A percentile compares a stretch with the other conserved stretches of the same genome.
Evolutionary conservation across 2,329 filamentous ascomycete species (phyloP).

Genomic region (Curvularia sp.): DNA sequence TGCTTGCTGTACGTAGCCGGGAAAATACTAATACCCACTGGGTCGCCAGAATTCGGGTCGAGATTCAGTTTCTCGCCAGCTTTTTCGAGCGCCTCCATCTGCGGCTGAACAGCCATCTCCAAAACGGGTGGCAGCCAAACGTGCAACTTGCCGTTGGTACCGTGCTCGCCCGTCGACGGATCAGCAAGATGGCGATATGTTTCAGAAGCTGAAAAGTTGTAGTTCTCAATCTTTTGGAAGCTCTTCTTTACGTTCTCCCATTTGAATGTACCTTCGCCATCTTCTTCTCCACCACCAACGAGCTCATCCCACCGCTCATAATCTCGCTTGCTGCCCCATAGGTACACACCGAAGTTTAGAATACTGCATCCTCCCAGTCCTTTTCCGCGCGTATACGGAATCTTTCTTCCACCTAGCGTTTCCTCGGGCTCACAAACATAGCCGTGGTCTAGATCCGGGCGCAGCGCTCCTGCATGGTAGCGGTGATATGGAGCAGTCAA

Average conservation of each 20-base stretch:
- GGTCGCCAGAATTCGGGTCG: conserved; percentile 58
- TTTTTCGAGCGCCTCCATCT: conserved; percentile 63
- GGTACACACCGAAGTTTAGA: conserved; percentile 53
- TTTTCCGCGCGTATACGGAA: conserved; percentile 56
- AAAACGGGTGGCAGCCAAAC: conserved; percentile 58
- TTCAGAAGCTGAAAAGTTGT: conserved; percentile 49
- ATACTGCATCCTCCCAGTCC: conserved; percentile 59
- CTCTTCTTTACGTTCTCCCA: conserved; percentile 62
- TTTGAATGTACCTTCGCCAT: conserved; percentile 63
- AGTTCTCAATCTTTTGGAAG: conserved; percentile 63
- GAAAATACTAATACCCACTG: conserved; percentile 39
- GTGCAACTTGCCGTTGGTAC: conserved; percentile 42
- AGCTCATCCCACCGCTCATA: conserved; percentile 67
- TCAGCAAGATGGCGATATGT: conserved; percentile 56
- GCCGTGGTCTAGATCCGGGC: conserved; percentile 59
- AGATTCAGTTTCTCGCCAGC: conserved; percentile 62
- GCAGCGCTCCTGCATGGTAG: conserved; percentile 55
- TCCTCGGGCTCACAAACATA: conserved; percentile 50
- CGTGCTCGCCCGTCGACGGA: conserved; percentile 57
- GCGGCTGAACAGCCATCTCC: conserved; percentile 62
- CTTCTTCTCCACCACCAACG: conserved; percentile 50
- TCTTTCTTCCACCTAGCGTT: conserved; percentile 50
- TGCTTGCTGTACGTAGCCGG: conserved; percentile 49
- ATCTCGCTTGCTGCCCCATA: conserved; percentile 63
- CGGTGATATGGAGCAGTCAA: conserved; percentile 60